phyloP scores from a whole-genome alignment of 2,329 filamentous ascomycete species.

The Huntiella omanensis region DNA sequence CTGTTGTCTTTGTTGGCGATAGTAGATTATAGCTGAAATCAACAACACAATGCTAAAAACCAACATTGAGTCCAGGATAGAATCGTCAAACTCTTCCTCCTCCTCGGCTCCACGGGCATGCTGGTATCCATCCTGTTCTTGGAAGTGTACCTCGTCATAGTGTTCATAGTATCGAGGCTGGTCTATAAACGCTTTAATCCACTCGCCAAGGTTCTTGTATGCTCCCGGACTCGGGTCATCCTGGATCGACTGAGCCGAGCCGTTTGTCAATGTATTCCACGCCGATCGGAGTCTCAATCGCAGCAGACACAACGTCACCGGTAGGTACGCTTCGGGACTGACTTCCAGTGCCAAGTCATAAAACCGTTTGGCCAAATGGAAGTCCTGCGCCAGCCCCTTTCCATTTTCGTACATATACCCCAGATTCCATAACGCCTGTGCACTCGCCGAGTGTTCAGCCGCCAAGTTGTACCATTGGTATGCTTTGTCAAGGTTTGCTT shows the following conservation, averaged over 20 bases:
- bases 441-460: slow-evolving; percentile 77
- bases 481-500: slow-evolving; percentile 61
- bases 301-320: slow-evolving; percentile 71
- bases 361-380: slow-evolving; percentile 88
- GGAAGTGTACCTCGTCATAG: slow-evolving; percentile 27
- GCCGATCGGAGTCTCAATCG: slow-evolving; percentile 73
- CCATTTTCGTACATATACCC: slow-evolving; percentile 99
- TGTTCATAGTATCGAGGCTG: slow-evolving; percentile 46
- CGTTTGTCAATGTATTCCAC: slow-evolving; percentile 85
- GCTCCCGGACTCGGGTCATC: slow-evolving; percentile 65
- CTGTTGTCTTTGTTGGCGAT: slow-evolving; percentile 52
- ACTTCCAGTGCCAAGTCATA: slow-evolving; percentile 86
- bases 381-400: slow-evolving; percentile 80
- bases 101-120: slow-evolving; percentile 31
- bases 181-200: slow-evolving; percentile 68
- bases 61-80: slow-evolving; percentile 64
- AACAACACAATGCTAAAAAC: slow-evolving; percentile 62
- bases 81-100: slow-evolving; percentile 54
- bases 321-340: slow-evolving; percentile 83
- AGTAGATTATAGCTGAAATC: slow-evolving; percentile 63
- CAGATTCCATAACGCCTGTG: slow-evolving; percentile 89
- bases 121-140: slow-evolving; percentile 28
- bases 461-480: slow-evolving; percentile 84
- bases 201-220: slow-evolving; percentile 64
- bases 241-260: slow-evolving; percentile 79